Evolutionary conservation across 2,329 filamentous ascomycete species (phyloP), one percentile per base, ranked within the genome.

Genomic region (Talaromyces albobiverticillius): DNA sequence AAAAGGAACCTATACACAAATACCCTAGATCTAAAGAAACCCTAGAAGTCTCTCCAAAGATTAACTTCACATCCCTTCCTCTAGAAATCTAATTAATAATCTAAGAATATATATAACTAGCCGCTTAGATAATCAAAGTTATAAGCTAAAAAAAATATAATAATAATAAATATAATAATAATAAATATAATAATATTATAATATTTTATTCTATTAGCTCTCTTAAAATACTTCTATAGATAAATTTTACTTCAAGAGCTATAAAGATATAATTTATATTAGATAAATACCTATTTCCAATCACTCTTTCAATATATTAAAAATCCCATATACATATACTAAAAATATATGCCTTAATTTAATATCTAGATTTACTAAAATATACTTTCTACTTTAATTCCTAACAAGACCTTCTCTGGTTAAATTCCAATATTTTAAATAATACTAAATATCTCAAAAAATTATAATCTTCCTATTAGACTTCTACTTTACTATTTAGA

Each of bases 381-480:
- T 46, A 14, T n/a, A n/a, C 26, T 46, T 46, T 34, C 26, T 46
- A 46, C n/a, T 46, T 46, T 22, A 46, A 46, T 46, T 13, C 20
- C 9, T 11, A 22, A 16, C 23, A 46, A 46, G 10, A 46, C 13
- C 16, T 46, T 46, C n/a, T 46, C 3, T 46, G n/a, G 10, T 34
- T 46, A 46, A 46, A n/a, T 46, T 0, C 4, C n/a, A 22, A 46
- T 46, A 34, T 46, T 13, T 4, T 14, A 34, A 22, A 13, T 14
- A 14, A 46, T 14, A 34, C 26, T 32, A 34, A 46, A 46, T 1
- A 1, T 7, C 13, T 46, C 20, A 34, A 46, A 2, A 8, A 46
- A 8, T 7, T 46, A 46, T 22, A 46, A 34, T 3, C 9, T 32
- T 34, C 14, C 8, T 46, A 46, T 14, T 14, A 32, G 26, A 34